Evolutionary conservation across 2,329 filamentous ascomycete genomes (phyloP).

Genomic region (Shiraia sp.): DNA sequence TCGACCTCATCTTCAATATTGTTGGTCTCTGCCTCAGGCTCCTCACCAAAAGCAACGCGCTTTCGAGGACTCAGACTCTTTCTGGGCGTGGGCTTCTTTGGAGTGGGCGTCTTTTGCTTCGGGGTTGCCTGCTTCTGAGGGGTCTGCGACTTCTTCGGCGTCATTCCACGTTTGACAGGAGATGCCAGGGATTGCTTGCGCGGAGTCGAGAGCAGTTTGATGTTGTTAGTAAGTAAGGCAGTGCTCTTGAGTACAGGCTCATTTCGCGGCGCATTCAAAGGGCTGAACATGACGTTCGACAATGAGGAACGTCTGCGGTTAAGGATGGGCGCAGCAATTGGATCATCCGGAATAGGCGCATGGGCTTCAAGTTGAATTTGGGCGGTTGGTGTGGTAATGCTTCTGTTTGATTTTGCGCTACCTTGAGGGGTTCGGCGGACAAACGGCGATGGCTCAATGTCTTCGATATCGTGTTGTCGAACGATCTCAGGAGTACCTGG

Average conservation of each 20-base stretch:
- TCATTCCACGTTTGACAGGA: slow-evolving; percentile 46
- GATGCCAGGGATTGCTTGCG: slow-evolving; percentile 51
- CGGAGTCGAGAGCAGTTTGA: slow-evolving; percentile 54
- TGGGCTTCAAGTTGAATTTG: slow-evolving; percentile 14
- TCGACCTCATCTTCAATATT: slow-evolving; percentile 29
- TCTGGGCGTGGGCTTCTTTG: slow-evolving; percentile 32
- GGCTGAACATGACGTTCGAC: slow-evolving; percentile 41
- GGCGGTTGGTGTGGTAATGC: slow-evolving; percentile 29
- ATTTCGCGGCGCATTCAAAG: slow-evolving; percentile 30
- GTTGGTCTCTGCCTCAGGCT: slow-evolving; percentile 25
- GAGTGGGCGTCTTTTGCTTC: slow-evolving; percentile 46
- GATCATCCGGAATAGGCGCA: slow-evolving; percentile 34
- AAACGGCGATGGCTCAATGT: slow-evolving; percentile 42
- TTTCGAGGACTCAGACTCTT: slow-evolving; percentile 41
- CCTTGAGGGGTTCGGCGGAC: slow-evolving; percentile 31
- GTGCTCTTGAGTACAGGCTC: slow-evolving; percentile 38
- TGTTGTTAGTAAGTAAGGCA: slow-evolving; percentile 46
- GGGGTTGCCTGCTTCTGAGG: slow-evolving; percentile 47
- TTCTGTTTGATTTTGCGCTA: slow-evolving; percentile 13
- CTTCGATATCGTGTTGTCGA: slow-evolving; percentile 30
- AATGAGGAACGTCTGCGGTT: slow-evolving; percentile 40
- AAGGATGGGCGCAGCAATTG: slow-evolving; percentile 39
- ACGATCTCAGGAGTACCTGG: slow-evolving; percentile 34
- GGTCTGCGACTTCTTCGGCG: slow-evolving; percentile 42
- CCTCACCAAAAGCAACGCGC: slow-evolving; percentile 36